phyloP scores from a whole-genome alignment of 345 rosid genomes.

The Populus deltoides region DNA sequence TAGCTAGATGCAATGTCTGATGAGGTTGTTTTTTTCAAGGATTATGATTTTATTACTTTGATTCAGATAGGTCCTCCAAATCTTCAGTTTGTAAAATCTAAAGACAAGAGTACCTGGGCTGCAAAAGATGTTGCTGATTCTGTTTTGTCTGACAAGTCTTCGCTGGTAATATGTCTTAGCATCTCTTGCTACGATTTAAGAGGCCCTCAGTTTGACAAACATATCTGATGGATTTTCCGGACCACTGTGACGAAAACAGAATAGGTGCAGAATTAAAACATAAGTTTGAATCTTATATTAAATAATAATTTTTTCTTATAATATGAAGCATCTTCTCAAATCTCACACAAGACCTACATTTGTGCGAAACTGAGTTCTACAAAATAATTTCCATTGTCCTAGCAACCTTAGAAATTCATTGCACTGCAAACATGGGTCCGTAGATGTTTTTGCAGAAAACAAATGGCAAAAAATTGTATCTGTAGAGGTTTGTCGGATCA shows the following conservation, averaged over 20 bases:
- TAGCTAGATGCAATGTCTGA: not conserved
- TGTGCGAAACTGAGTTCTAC: not conserved
- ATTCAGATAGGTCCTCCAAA: slow-evolving; percentile 98
- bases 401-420: not conserved
- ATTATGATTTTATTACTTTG: slow-evolving; percentile 36
- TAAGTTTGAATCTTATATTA: not conserved
- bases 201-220: not conserved
- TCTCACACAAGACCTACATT: not conserved
- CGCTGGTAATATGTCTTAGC: slow-evolving; percentile 54
- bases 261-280: not conserved
- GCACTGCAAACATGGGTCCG: not conserved
- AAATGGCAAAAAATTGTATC: not conserved
- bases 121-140: slow-evolving; percentile 94
- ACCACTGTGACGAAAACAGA: not conserved
- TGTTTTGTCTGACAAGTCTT: slow-evolving; percentile 86
- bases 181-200: not conserved
- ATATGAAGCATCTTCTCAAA: not conserved
- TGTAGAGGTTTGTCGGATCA: not conserved
- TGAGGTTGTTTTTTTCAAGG: slow-evolving; percentile 4
- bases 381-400: not conserved
- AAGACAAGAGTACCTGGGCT: slow-evolving; percentile 76
- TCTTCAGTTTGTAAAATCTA: slow-evolving; percentile 58
- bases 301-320: not conserved
- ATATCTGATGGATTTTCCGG: not conserved
- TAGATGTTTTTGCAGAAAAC: not conserved